Conservation (phyloP, 2,329 filamentous ascomycete species). For the Fusarium nisikadoi region DNA sequence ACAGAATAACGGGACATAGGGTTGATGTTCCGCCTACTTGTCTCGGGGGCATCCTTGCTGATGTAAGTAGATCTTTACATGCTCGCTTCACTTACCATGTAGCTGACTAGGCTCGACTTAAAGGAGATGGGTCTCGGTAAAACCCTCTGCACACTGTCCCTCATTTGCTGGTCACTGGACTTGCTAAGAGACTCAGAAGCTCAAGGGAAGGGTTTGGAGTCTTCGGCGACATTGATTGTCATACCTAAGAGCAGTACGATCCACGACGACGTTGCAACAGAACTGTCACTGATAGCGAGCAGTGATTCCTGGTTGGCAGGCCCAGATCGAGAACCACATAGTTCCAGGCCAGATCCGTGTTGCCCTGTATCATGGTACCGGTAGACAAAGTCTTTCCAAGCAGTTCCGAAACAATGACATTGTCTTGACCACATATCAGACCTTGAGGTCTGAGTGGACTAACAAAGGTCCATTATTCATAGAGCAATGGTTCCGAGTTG, state of each 20-base stretch:
- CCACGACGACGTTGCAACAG: accelerated
- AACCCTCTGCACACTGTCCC: constrained; percentile 44
- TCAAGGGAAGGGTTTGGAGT: no score
- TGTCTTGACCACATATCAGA: constrained; percentile 51
- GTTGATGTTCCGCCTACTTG: accelerated
- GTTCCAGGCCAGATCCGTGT: not conserved
- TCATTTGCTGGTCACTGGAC: constrained; percentile 44
- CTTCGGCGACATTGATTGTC: constrained; percentile 36
- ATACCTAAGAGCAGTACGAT: constrained; percentile 19
- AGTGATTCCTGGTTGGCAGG: constrained; percentile 46
- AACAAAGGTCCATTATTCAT: not conserved
- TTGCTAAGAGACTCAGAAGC: constrained; percentile 3
- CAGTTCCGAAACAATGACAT: not conserved
- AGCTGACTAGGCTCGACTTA: not conserved
- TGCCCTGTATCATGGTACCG: not conserved
- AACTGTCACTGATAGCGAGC: constrained; percentile 25
- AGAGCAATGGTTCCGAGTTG: constrained; percentile 46
- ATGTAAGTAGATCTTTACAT: not conserved
- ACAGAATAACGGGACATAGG: not conserved
- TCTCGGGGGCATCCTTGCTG: not conserved
- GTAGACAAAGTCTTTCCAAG: not conserved
- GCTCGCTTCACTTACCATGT: not conserved
- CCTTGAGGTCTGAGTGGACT: constrained; percentile 44
- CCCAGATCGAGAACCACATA: constrained; percentile 4
- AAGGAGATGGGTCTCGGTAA: constrained; percentile 53